Evolutionary conservation across 352 stramenopile species (phyloP).

Genomic region (Pythium dissotocum): DNA sequence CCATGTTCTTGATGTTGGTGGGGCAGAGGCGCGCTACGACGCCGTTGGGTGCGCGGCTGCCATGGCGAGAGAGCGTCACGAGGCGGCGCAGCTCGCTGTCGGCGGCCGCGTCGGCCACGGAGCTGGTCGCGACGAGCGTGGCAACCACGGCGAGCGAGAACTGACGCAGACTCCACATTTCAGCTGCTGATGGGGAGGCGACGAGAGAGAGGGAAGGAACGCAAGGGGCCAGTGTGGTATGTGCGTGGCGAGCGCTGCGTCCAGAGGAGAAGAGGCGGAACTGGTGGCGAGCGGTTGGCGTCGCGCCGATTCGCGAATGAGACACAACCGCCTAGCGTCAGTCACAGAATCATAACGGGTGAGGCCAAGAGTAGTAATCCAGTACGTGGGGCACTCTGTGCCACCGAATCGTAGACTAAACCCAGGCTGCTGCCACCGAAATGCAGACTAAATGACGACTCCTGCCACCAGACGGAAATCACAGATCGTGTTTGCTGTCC

Average conservation of each 20-base stretch:
- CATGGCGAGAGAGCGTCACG: conserved; percentile 77
- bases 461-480: neutral
- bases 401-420: conserved; percentile 10
- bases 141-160: conserved; percentile 11
- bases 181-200: neutral
- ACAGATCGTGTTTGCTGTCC: conserved; percentile 2
- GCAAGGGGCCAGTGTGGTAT: too few species aligned
- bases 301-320: conserved; percentile 10
- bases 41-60: conserved; percentile 76
- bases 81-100: conserved; percentile 59
- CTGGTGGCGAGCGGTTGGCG: conserved; percentile 1
- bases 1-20: conserved; percentile 64
- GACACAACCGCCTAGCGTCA: neutral
- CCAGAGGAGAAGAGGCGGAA: neutral
- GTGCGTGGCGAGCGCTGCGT: neutral
- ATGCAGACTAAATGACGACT: neutral
- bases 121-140: neutral
- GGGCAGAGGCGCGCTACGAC: conserved; percentile 62
- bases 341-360: neutral
- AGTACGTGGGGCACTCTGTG: neutral
- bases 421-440: conserved; percentile 1
- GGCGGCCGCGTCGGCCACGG: neutral
- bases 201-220: neutral
- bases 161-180: conserved; percentile 17
- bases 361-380: neutral